Conservation (phyloP, 768 basidiomycete species). For the Termitomyces bulborhizus region DNA sequence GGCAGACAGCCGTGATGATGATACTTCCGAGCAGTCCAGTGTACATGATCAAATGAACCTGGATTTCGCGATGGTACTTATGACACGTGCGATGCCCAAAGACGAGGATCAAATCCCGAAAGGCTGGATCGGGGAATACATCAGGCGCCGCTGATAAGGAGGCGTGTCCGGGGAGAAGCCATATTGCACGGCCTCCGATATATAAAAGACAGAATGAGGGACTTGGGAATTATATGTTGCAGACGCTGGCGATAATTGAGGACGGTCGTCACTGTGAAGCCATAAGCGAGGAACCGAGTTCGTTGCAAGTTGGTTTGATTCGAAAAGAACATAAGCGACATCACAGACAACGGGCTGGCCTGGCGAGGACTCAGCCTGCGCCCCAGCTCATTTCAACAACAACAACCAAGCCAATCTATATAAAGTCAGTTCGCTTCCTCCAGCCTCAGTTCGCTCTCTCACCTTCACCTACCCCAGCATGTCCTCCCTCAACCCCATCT, state of each 20-base stretch:
- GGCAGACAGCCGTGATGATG: not conserved
- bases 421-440: constrained; percentile 26
- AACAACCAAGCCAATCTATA: constrained; percentile 28
- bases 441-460: constrained; percentile 9
- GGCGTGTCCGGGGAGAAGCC: constrained; percentile 11
- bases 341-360: constrained; percentile 46
- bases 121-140: too few relatives aligned
- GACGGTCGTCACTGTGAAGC: constrained; percentile 26
- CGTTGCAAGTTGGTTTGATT: constrained; percentile 24
- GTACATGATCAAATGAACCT: not conserved
- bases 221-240: constrained; percentile 22
- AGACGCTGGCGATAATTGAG: constrained; percentile 29
- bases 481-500: constrained; percentile 62
- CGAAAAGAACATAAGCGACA: constrained; percentile 43
- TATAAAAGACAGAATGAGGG: constrained; percentile 23
- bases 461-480: constrained; percentile 28
- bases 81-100: not conserved
- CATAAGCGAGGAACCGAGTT: constrained; percentile 45
- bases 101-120: too few relatives aligned
- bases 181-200: constrained; percentile 13
- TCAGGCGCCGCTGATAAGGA: constrained; percentile 27
- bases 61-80: too few relatives aligned
- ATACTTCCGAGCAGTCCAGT: not conserved
- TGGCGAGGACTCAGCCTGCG: constrained; percentile 41
- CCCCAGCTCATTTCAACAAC: constrained; percentile 60